Conservation (phyloP, 192 early-diverging fungal genomes). For the Backusella psychrophila region DNA sequence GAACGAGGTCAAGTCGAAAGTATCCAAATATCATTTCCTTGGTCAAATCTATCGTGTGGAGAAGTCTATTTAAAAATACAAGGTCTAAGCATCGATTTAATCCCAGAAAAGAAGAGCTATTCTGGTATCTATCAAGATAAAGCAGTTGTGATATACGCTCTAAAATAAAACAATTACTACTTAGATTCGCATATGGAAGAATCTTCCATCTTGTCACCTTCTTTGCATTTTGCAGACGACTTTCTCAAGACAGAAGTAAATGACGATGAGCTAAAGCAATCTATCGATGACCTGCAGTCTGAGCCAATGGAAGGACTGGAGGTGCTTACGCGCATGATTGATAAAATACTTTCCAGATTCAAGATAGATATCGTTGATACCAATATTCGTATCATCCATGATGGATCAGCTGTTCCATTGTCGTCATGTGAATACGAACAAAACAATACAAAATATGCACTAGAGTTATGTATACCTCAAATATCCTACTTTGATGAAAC, state of each 20-base stretch:
- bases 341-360: constrained; percentile 79
- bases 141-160: neutral
- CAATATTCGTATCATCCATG: constrained; percentile 41
- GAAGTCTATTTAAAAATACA: constrained; percentile 74
- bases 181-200: constrained; percentile 30
- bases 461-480: constrained; percentile 49
- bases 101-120: constrained; percentile 28
- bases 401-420: constrained; percentile 39
- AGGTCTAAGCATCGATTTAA: constrained; percentile 59
- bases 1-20: constrained; percentile 62
- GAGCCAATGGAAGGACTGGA: constrained; percentile 61
- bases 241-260: constrained; percentile 71
- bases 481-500: constrained; percentile 61
- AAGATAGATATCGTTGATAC: constrained; percentile 66
- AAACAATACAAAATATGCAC: constrained; percentile 38
- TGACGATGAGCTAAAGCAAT: constrained; percentile 49
- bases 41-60: constrained; percentile 81
- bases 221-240: constrained; percentile 85
- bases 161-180: neutral
- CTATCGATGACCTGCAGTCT: constrained; percentile 37
- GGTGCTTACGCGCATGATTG: constrained; percentile 77
- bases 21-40: constrained; percentile 77
- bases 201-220: constrained; percentile 69
- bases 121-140: neutral
- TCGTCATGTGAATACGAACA: constrained; percentile 8